phyloP scores from a whole-genome alignment of 1,284 basidiomycete species.

The Sporisorium graminicola region DNA sequence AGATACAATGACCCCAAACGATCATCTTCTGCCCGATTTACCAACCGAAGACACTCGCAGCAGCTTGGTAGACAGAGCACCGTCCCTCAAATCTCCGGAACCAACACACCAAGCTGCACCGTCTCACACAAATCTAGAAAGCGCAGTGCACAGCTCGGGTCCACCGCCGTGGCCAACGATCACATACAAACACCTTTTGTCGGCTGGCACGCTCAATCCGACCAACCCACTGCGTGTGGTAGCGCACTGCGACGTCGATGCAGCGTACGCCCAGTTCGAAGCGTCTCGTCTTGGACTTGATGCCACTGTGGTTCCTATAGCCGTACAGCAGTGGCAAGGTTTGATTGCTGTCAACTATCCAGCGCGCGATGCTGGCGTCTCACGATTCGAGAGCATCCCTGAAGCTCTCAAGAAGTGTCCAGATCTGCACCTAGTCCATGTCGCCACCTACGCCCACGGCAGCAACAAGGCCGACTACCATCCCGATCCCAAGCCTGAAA shows the following conservation, averaged over 20 bases:
- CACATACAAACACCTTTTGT: slow-evolving; percentile 62
- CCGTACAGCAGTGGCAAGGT: slow-evolving; percentile 90
- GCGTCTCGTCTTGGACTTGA: slow-evolving; percentile 83
- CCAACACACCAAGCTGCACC: slow-evolving; percentile 26
- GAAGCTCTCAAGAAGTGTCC: slow-evolving; percentile 83
- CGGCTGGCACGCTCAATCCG: slow-evolving; percentile 60
- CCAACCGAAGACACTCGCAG: slow-evolving; percentile 15
- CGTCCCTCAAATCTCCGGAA: slow-evolving; percentile 33
- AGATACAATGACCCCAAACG: neutral
- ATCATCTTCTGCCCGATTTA: slow-evolving; percentile 23
- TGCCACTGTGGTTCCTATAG: slow-evolving; percentile 79
- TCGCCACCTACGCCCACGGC: slow-evolving; percentile 78
- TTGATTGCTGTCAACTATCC: slow-evolving; percentile 96
- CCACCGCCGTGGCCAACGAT: slow-evolving; percentile 51
- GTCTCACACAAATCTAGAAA: slow-evolving; percentile 44
- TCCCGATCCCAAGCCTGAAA: slow-evolving; percentile 80
- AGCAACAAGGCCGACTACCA: slow-evolving; percentile 87
- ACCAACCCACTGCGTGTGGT: slow-evolving; percentile 74
- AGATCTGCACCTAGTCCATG: slow-evolving; percentile 85
- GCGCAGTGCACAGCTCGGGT: slow-evolving; percentile 26
- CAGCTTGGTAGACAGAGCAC: slow-evolving; percentile 36
- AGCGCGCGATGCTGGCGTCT: slow-evolving; percentile 89
- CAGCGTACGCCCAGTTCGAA: slow-evolving; percentile 78
- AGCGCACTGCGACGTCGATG: slow-evolving; percentile 82
- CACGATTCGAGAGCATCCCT: slow-evolving; percentile 72